These are phyloP conservation scores for Rhizophora mangle DNA, from an alignment of 345 rosid genomes.

Conservation along the genomic window DNA sequence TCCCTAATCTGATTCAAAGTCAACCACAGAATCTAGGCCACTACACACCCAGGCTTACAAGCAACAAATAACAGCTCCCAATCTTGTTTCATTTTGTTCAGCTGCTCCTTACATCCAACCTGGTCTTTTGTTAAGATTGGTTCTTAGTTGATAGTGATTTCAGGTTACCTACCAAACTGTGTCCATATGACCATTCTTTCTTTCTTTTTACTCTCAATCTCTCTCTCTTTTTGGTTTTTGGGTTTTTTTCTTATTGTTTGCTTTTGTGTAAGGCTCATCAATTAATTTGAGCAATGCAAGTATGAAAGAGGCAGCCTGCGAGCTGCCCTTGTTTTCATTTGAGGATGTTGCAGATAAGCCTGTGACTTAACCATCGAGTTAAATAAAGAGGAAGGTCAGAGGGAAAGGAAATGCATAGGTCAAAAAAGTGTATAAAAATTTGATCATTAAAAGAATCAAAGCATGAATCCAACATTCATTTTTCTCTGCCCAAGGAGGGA, in stretches of 20 bases:
- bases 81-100: slow-evolving; percentile 24
- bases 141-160: no score
- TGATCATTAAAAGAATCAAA: no score
- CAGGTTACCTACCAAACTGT: no score
- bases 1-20: no score
- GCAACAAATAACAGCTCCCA: slow-evolving; percentile 28
- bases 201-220: no score
- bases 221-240: no score
- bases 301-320: background rate
- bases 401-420: slow-evolving; percentile 12
- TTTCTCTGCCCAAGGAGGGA: background rate
- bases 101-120: slow-evolving; percentile 13
- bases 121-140: no score
- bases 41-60: slow-evolving; percentile 26
- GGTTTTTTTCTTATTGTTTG: no score
- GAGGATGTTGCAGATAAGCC: slow-evolving; percentile 7
- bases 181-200: no score
- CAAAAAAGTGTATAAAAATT: background rate
- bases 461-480: no score
- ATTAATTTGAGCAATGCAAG: slow-evolving; percentile 4
- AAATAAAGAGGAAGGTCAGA: background rate
- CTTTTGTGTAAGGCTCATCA: background rate
- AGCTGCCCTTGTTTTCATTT: background rate
- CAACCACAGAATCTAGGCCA: no score
- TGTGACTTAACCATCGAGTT: background rate